A percentile compares a stretch with the other conserved stretches of the same genome.
phyloP scores from a whole-genome alignment of 257 asterid genomes.

The Scutellaria galericulata region DNA sequence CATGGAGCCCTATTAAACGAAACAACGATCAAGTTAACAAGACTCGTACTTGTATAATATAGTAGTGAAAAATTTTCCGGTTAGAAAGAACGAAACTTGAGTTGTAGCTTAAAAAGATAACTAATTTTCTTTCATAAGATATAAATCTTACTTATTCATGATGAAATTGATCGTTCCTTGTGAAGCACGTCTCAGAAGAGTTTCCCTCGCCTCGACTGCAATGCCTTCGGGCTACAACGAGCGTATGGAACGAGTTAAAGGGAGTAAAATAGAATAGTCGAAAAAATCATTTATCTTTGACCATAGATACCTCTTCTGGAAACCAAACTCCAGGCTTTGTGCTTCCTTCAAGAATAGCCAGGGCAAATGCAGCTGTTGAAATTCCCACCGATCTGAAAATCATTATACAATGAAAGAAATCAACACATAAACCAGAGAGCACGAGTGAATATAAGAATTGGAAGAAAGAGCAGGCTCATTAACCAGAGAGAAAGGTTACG shows the following conservation, averaged over 20 bases:
- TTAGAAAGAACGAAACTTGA: no score
- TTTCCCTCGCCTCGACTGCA: constrained; percentile 84
- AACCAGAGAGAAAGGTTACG: no score
- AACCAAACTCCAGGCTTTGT: constrained; percentile 97
- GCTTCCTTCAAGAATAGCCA: constrained; percentile 92
- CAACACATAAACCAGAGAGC: not conserved
- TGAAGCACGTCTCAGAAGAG: constrained; percentile 77
- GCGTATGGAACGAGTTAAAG: constrained; percentile 8
- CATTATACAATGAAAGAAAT: not conserved
- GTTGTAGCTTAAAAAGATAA: no score
- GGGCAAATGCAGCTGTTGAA: constrained; percentile 77
- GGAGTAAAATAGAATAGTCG: not conserved
- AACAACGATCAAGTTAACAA: constrained; percentile 1
- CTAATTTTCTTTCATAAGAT: not conserved
- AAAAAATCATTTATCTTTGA: not conserved
- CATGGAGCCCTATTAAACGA: constrained; percentile 76
- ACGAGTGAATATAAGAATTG: not conserved
- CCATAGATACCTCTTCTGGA: constrained; percentile 77
- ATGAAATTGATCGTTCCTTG: constrained; percentile 79
- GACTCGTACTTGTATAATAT: not conserved
- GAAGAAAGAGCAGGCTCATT: not conserved
- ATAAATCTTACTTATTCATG: constrained; percentile 51
- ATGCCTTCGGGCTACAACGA: constrained; percentile 74
- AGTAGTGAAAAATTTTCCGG: not conserved
- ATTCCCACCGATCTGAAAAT: constrained; percentile 82